Percentiles rank a stretch among this genome's conserved stretches.
These are phyloP conservation scores for Podochytrium sp. DNA, from an alignment of 192 early-diverging fungal species.

Conservation along the genomic window DNA sequence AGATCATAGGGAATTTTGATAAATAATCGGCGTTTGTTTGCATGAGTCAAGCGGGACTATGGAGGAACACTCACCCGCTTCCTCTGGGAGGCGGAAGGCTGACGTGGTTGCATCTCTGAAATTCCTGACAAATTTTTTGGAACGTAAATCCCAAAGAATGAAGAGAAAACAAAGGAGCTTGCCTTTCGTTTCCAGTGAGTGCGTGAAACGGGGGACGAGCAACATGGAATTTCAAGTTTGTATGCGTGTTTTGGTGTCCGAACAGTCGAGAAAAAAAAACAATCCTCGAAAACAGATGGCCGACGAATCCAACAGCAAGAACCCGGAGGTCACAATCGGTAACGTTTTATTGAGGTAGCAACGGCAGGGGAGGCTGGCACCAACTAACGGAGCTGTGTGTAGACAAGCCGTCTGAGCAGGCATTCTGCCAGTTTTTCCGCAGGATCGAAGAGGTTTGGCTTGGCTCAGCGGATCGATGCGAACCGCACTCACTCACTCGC, in stretches of 20 bases:
- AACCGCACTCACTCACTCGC: background rate
- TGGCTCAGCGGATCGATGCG: background rate
- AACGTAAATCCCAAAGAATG: too few species aligned
- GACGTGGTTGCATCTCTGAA: too few species aligned
- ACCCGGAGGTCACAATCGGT: constrained; percentile 29
- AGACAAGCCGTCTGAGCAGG: constrained; percentile 59
- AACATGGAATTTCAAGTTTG: background rate
- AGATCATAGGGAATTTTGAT: too few species aligned
- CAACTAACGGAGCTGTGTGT: background rate
- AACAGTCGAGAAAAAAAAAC: background rate
- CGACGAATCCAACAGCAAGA: constrained; percentile 8
- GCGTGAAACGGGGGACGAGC: too few species aligned
- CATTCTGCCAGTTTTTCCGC: constrained; percentile 62
- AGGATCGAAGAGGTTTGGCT: constrained; percentile 51
- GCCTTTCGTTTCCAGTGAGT: too few species aligned
- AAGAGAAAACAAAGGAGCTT: too few species aligned
- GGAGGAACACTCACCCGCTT: background rate
- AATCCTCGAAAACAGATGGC: background rate
- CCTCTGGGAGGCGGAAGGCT: too few species aligned
- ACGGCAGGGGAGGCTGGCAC: background rate
- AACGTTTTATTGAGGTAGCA: too few species aligned
- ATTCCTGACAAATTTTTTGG: too few species aligned
- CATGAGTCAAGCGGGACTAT: too few species aligned
- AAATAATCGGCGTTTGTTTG: too few species aligned
- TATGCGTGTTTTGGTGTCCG: background rate